phyloP scores from a whole-genome alignment of 2,329 filamentous ascomycete genomes.

The Neonectria punicea region DNA sequence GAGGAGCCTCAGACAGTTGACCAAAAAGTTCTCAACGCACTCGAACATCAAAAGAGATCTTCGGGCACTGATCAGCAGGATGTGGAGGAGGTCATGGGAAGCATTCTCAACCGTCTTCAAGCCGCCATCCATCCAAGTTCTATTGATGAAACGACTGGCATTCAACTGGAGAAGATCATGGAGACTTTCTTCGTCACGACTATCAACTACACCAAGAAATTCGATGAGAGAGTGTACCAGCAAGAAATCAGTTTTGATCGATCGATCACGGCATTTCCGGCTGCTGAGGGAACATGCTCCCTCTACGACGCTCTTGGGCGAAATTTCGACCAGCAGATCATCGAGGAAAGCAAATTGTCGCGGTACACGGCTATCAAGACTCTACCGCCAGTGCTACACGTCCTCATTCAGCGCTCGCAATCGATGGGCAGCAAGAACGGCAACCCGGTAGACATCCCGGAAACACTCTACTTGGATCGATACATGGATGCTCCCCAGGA shows the following conservation, averaged over 20 bases:
- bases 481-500: constrained; percentile 78
- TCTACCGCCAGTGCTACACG: constrained; percentile 87
- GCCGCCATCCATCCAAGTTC: constrained; percentile 82
- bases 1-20: constrained; percentile 54
- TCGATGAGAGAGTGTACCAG: constrained; percentile 54
- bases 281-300: constrained; percentile 61
- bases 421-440: constrained; percentile 80
- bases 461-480: constrained; percentile 86
- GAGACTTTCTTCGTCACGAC: constrained; percentile 73
- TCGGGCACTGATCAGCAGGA: constrained; percentile 83
- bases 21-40: constrained; percentile 56
- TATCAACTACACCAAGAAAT: constrained; percentile 68
- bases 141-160: constrained; percentile 69
- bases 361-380: constrained; percentile 77
- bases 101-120: constrained; percentile 89
- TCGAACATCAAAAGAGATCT: constrained; percentile 57
- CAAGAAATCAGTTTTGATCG: constrained; percentile 67
- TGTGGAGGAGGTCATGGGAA: constrained; percentile 94
- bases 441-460: constrained; percentile 81
- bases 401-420: constrained; percentile 86
- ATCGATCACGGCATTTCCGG: constrained; percentile 70
- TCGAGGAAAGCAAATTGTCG: constrained; percentile 71
- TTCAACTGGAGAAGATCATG: constrained; percentile 85
- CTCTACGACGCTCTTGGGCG: constrained; percentile 88
- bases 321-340: constrained; percentile 82